Base-by-base conservation (phyloP, 2,329 filamentous ascomycete species). In the Fusarium verrucosum region DNA sequence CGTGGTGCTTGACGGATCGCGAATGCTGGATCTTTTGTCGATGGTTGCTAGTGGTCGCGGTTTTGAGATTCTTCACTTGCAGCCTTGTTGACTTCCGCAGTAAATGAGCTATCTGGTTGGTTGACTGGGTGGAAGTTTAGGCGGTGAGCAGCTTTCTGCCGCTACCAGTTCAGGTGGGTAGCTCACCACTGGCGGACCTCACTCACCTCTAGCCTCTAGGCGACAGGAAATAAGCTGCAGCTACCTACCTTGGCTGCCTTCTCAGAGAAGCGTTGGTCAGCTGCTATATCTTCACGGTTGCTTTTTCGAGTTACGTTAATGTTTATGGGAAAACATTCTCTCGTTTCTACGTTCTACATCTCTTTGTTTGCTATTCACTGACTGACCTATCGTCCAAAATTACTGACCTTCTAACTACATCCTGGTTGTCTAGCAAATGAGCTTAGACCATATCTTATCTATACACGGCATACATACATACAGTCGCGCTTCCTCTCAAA, bases 131-230 rank as follows among this genome's bases (percentile, higher is more conserved):
- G 5, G 11, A 25, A 4, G 42, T 23, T 32, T 28, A 40, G 58
- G 58, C 58, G 58, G 58, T 62, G 58, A 58, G 74, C 11, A 71
- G 61, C 38, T 65, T 76, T 77, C 73, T 78, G 76, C 76, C 76
- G 47, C 61, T 43, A 55, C 17, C 28, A 57, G 33, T 28, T 50
- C 16, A 20, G 28, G 42, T 53, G 49, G 4, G 9, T 28, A 28
- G 26, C 26, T 28, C 26, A 28, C 7, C n/a, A n/a, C n/a, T n/a
- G n/a, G n/a, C n/a, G n/a, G n/a, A n/a, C n/a, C n/a, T n/a, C n/a
- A n/a, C n/a, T n/a, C n/a, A n/a, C n/a, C n/a, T n/a, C n/a, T n/a
- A n/a, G n/a, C n/a, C n/a, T n/a, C n/a, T 13, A 7, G 28, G 10
- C 10, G 28, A 30, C 28, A 13, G 11, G 7, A 13, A n/a, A 14